Percentiles rank a stretch among this genome's conserved stretches.
Evolutionary conservation across 768 basidiomycete species (phyloP).

Genomic region (Clavaria fumosa): DNA sequence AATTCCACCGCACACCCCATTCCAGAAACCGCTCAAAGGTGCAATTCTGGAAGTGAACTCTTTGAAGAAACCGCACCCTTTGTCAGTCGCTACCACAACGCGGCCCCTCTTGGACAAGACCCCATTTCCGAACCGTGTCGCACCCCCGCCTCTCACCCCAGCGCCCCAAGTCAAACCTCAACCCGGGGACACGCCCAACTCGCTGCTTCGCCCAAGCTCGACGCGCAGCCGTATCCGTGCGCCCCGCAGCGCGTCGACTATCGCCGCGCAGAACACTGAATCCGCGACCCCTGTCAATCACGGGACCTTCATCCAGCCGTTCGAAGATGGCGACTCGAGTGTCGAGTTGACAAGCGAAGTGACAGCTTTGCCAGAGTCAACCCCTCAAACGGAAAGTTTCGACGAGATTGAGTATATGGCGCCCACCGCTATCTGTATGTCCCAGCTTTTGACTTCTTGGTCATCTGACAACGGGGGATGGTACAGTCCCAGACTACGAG

Average conservation of each 20-base stretch:
- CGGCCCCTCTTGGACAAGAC: conserved; percentile 63
- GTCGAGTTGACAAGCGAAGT: conserved; percentile 14
- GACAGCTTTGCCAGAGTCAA: conserved; percentile 18
- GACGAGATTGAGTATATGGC: conserved; percentile 40
- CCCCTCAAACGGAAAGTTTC: conserved; percentile 20
- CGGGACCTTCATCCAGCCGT: conserved; percentile 56
- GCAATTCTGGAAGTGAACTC: too few species aligned
- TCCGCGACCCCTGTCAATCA: conserved; percentile 55
- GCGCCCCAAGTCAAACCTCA: conserved; percentile 17
- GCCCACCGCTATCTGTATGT: conserved; percentile 18
- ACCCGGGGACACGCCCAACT: conserved; percentile 22
- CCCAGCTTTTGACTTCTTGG: not conserved
- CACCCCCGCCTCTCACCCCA: conserved; percentile 22
- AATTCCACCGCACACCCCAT: too few species aligned
- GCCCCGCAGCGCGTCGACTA: conserved; percentile 32
- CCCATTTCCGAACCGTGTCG: conserved; percentile 51
- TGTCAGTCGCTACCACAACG: not conserved
- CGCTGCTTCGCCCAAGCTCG: conserved; percentile 48
- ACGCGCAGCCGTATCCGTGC: conserved; percentile 46
- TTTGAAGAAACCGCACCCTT: too few species aligned
- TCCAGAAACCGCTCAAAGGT: too few species aligned
- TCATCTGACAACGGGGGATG: not conserved
- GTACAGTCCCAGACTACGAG: conserved; percentile 26
- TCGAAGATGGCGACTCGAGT: conserved; percentile 54
- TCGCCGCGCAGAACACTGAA: too few species aligned